These are phyloP conservation scores for Eimeria nieschulzi DNA, from an alignment of 169 alveolate genomes.

Conservation along the genomic window DNA sequence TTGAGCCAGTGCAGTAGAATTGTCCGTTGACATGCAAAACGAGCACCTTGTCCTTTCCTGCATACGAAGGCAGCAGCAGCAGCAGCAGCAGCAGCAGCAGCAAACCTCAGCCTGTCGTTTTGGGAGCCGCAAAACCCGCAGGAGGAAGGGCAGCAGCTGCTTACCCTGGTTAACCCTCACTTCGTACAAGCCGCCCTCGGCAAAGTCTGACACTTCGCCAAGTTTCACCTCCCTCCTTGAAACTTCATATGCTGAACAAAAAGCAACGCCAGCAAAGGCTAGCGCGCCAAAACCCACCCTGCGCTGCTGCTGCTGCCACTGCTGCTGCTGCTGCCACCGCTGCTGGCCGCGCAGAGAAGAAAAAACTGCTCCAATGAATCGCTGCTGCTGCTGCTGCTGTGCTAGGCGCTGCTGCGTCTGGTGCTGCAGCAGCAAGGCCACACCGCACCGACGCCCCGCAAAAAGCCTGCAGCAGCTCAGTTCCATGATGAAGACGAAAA, in stretches of 20 bases:
- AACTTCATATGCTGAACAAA: conserved; percentile 21
- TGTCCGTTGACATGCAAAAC: conserved; percentile 44
- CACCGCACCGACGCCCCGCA: not conserved
- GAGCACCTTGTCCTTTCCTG: conserved; percentile 73
- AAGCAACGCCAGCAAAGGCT: conserved; percentile 32
- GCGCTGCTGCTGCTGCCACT: not conserved
- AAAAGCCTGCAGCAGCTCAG: not conserved
- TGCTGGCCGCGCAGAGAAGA: not conserved
- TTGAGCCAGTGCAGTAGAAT: conserved; percentile 72
- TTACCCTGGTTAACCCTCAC: conserved; percentile 60
- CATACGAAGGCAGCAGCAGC: not conserved
- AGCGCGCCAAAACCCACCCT: not conserved
- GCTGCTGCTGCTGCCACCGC: conserved; percentile 51
- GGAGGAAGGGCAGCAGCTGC: not conserved
- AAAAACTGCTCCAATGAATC: not conserved
- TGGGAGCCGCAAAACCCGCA: not conserved
- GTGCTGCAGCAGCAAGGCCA: conserved; percentile 6
- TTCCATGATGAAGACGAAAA: not conserved
- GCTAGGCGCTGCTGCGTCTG: no score
- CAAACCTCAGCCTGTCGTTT: not conserved
- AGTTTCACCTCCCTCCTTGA: conserved; percentile 17
- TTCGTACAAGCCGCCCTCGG: conserved; percentile 56
- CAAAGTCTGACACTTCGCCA: conserved; percentile 40
- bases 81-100: not conserved
- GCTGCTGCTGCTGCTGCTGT: not conserved